Evolutionary conservation across 768 basidiomycete species (phyloP).

Genomic region (Lentinula boryana): DNA sequence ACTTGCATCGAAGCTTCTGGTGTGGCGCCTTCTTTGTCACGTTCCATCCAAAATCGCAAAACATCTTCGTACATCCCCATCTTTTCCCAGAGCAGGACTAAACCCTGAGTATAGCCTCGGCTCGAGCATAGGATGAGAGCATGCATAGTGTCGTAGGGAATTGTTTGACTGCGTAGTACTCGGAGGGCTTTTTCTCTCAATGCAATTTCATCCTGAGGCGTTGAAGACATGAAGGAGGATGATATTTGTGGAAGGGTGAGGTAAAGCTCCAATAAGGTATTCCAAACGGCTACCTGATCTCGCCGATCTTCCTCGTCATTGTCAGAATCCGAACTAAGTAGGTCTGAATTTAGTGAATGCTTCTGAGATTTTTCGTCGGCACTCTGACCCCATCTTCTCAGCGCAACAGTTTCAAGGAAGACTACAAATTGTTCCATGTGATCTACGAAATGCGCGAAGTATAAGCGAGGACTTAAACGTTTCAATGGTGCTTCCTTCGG

Average conservation of each 20-base stretch:
- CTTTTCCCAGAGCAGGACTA: conserved; percentile 88
- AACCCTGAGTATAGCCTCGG: conserved; percentile 71
- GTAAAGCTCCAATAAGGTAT: conserved; percentile 92
- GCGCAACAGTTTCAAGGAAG: conserved; percentile 86
- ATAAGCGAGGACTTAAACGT: conserved; percentile 75
- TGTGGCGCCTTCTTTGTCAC: conserved; percentile 34
- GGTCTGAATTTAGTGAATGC: conserved; percentile 7
- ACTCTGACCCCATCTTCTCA: conserved; percentile 72
- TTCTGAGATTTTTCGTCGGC: conserved; percentile 31
- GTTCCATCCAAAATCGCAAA: conserved; percentile 88
- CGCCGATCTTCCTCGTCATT: conserved; percentile 41
- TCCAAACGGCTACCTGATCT: conserved; percentile 89
- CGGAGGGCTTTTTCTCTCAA: conserved; percentile 65
- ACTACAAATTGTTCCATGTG: conserved; percentile 76
- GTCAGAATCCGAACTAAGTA: background rate
- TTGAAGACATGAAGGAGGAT: conserved; percentile 13
- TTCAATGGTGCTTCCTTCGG: conserved; percentile 31
- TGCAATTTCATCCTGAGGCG: conserved; percentile 23
- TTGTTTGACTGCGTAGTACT: conserved; percentile 51
- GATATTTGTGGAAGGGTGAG: conserved; percentile 47
- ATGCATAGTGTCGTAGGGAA: conserved; percentile 86
- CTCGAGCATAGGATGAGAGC: conserved; percentile 94
- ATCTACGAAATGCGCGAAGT: conserved; percentile 93
- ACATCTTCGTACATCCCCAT: conserved; percentile 97
- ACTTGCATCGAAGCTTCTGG: conserved; percentile 49